Conservation (phyloP, 148 eudicot species). For the Camellia japonica region DNA sequence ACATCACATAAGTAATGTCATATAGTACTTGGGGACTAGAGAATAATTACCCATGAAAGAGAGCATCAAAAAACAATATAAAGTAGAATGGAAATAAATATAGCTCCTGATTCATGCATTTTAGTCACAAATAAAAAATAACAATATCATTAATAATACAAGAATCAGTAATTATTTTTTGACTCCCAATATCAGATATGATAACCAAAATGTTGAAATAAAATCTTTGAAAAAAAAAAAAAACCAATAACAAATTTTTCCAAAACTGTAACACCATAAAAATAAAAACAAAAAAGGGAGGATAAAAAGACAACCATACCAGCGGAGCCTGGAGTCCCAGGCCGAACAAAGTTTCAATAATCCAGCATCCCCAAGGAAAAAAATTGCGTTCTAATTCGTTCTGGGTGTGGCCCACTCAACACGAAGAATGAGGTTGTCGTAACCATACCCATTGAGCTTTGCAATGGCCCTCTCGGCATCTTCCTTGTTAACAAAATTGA, state of each 20-base stretch:
- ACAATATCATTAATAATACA: not conserved
- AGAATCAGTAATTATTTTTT: not conserved
- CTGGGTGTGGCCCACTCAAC: constrained; percentile 96
- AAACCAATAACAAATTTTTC: not conserved
- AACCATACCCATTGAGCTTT: constrained; percentile 97
- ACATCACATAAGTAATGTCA: too few species aligned
- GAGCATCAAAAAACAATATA: not conserved
- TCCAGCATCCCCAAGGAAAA: not conserved
- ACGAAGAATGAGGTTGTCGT: constrained; percentile 84
- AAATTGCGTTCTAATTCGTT: constrained; percentile 38
- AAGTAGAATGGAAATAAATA: not conserved
- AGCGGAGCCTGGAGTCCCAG: not conserved
- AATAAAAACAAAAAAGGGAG: not conserved
- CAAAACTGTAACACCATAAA: not conserved
- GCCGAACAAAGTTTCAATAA: not conserved
- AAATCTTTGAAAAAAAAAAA: not conserved
- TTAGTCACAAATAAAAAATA: not conserved
- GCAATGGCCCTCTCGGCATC: constrained; percentile 86
- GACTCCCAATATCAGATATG: not conserved
- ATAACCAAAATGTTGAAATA: not conserved
- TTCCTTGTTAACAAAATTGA: constrained; percentile 75
- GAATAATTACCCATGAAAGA: too few species aligned
- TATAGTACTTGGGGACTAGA: too few species aligned
- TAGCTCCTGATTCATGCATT: not conserved
- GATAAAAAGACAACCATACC: not conserved